A percentile compares a stretch with the other conserved stretches of the same genome.
Conservation (phyloP, 2,329 filamentous ascomycete genomes). For the Endoconidiophora polonica region DNA sequence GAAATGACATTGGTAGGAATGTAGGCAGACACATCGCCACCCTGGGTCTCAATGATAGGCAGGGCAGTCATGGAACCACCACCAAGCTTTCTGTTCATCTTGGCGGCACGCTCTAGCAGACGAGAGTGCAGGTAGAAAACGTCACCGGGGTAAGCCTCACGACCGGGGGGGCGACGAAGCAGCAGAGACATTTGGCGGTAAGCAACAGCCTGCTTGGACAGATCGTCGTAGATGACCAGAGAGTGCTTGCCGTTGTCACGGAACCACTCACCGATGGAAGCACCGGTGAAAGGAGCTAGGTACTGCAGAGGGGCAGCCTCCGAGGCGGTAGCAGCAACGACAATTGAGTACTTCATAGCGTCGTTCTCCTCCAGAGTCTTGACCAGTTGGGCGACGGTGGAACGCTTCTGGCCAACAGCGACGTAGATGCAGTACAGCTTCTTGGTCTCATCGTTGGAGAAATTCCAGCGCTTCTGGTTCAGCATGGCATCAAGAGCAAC, state of each 20-base stretch:
- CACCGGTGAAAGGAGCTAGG: conserved; percentile 73
- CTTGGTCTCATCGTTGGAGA: conserved; percentile 69
- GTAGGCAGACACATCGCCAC: conserved; percentile 99
- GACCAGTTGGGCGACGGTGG: conserved; percentile 96
- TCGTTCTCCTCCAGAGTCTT: conserved; percentile 99
- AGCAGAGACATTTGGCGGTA: conserved; percentile 99
- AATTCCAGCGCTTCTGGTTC: conserved; percentile 99
- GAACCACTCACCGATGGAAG: conserved; percentile 55
- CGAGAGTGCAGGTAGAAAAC: conserved; percentile 99
- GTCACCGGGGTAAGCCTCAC: conserved; percentile 98
- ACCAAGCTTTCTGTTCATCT: conserved; percentile 92
- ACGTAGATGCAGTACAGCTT: conserved; percentile 99
- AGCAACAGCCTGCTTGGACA: conserved; percentile 94
- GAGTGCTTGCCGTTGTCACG: conserved; percentile 76
- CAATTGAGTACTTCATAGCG: conserved; percentile 92
- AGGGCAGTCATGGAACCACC: conserved; percentile 95
- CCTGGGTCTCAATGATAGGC: conserved; percentile 97
- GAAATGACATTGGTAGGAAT: conserved; percentile 99
- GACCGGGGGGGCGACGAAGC: conserved; percentile 90
- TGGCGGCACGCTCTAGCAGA: conserved; percentile 97
- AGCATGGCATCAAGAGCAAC: conserved; percentile 95
- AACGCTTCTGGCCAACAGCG: conserved; percentile 97
- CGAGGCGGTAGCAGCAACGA: conserved; percentile 92
- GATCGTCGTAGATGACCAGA: conserved; percentile 82
- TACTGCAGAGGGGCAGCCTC: conserved; percentile 94